phyloP scores from a whole-genome alignment of 2,329 filamentous ascomycete species.

The Fusarium gaditjirri region DNA sequence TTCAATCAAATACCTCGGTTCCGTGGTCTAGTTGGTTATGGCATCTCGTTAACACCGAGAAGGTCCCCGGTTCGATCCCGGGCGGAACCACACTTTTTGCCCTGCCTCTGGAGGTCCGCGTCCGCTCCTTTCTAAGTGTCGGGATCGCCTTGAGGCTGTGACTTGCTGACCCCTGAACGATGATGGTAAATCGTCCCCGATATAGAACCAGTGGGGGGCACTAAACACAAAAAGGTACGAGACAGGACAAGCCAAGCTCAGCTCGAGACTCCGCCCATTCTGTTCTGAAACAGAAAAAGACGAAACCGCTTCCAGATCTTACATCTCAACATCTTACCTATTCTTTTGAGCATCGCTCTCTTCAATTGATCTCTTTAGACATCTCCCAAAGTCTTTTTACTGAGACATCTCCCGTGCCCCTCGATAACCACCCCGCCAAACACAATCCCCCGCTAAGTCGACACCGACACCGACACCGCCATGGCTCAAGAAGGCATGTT shows the following conservation, averaged over 20 bases:
- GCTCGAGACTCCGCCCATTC: slow-evolving; percentile 20
- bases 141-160: slow-evolving; percentile 11
- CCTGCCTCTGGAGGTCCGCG: neutral
- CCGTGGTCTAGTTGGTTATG: slow-evolving; percentile 25
- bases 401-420: slow-evolving; percentile 25
- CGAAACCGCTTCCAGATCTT: slow-evolving; percentile 19
- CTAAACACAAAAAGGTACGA: slow-evolving; percentile 7
- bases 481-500: slow-evolving; percentile 72
- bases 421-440: slow-evolving; percentile 15
- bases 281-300: slow-evolving; percentile 14
- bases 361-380: slow-evolving; percentile 8
- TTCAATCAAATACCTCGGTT: slow-evolving; percentile 1
- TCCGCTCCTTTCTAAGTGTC: neutral
- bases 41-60: slow-evolving; percentile 25
- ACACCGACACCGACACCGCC: slow-evolving; percentile 38
- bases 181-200: slow-evolving; percentile 17
- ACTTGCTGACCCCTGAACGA: slow-evolving; percentile 21
- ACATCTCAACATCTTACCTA: slow-evolving; percentile 4
- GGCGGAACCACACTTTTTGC: slow-evolving; percentile 11
- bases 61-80: slow-evolving; percentile 22
- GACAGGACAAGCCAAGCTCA: slow-evolving; percentile 12
- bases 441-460: slow-evolving; percentile 26
- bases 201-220: slow-evolving; percentile 19
- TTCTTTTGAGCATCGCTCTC: neutral
- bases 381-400: neutral